phyloP scores from a whole-genome alignment of 139 green algal genomes.

The Yamagishiella unicocca region DNA sequence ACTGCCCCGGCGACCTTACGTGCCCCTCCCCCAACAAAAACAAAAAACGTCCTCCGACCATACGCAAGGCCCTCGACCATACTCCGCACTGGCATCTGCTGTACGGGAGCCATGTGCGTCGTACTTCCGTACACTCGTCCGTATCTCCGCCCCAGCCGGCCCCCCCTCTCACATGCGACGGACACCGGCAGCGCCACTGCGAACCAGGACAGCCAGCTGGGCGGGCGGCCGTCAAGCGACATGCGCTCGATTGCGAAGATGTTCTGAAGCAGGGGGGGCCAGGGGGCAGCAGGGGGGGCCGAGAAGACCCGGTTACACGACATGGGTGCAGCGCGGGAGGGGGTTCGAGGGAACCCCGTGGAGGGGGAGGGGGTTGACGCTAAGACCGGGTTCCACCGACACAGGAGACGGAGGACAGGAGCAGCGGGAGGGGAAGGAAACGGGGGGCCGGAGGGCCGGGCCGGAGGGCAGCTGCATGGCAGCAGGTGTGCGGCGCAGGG shows the following conservation, averaged over 20 bases:
- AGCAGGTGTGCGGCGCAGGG: background rate
- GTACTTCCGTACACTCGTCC: no score
- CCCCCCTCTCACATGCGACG: conserved; percentile 36
- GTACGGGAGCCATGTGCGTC: no score
- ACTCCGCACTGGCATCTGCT: no score
- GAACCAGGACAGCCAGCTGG: conserved; percentile 84
- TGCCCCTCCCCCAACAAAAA: no score
- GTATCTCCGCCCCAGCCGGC: background rate
- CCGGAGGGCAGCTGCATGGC: background rate
- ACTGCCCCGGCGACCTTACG: no score
- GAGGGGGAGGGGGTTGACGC: background rate
- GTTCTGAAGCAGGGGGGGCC: conserved; percentile 66
- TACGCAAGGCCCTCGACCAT: no score
- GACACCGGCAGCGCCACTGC: conserved; percentile 76
- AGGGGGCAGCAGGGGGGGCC: background rate
- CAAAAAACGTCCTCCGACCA: no score
- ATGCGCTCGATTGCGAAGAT: conserved; percentile 87
- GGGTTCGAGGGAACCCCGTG: background rate
- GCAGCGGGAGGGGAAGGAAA: background rate
- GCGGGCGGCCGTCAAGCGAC: conserved; percentile 64
- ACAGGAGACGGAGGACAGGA: background rate
- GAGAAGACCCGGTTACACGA: background rate
- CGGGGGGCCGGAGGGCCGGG: background rate
- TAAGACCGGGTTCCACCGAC: no score
- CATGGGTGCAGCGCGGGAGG: background rate